Percentiles rank a stretch among this genome's conserved stretches.
Evolutionary conservation across 305 asterid species (phyloP).

Genomic region (Solanum hybrid): DNA sequence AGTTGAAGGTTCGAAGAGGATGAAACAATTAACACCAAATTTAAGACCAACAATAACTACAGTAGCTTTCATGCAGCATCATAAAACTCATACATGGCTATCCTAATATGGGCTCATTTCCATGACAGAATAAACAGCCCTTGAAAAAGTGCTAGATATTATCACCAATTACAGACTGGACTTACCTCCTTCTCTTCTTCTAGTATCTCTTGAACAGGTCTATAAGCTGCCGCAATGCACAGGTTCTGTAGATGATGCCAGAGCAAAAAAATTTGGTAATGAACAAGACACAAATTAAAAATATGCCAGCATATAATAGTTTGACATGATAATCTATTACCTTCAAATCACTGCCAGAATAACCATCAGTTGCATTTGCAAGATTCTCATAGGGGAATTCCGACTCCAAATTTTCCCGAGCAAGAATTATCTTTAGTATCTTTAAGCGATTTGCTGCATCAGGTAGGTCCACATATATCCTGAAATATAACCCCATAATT

Average conservation of each 20-base stretch:
- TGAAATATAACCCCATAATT: constrained; percentile 23
- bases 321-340: constrained; percentile 26
- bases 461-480: constrained; percentile 93
- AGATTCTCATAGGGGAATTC: constrained; percentile 66
- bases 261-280: neutral
- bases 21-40: neutral
- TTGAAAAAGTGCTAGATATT: neutral
- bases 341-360: constrained; percentile 98
- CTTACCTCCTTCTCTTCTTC: constrained; percentile 66
- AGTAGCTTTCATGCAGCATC: neutral
- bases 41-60: neutral
- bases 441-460: constrained; percentile 85
- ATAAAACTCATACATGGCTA: neutral
- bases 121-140: neutral
- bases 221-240: constrained; percentile 89
- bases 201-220: constrained; percentile 90
- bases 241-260: constrained; percentile 55
- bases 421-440: constrained; percentile 75
- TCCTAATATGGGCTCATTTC: neutral
- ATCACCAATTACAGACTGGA: neutral
- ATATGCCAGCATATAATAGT: constrained; percentile 4
- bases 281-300: neutral
- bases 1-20: neutral
- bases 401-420: constrained; percentile 66
- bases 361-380: constrained; percentile 92